Evolutionary conservation across 495 filamentous ascomycete genomes (phyloP).

Genomic region (Penicillium roqueforti): DNA sequence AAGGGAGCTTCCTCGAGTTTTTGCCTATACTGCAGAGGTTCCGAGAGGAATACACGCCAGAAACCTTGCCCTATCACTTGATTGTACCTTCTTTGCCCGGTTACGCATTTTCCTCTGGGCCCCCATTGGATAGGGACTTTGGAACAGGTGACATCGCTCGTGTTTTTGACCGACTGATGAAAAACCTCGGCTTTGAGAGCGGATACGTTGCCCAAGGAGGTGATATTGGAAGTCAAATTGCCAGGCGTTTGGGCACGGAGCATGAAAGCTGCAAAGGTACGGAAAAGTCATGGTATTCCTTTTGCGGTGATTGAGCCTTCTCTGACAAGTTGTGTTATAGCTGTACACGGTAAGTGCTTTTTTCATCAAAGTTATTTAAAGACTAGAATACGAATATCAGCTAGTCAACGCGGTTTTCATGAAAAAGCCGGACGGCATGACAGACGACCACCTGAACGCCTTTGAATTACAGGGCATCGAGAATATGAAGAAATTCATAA

Average conservation of each 20-base stretch:
- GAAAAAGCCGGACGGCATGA: constrained; percentile 55
- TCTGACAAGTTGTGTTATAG: constrained; percentile 17
- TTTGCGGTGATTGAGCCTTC: neutral
- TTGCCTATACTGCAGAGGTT: constrained; percentile 45
- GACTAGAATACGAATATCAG: constrained; percentile 1
- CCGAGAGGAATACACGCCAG: constrained; percentile 47
- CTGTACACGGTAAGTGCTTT: constrained; percentile 31
- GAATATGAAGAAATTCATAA: constrained; percentile 30
- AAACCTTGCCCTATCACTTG: constrained; percentile 59
- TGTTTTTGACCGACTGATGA: constrained; percentile 57
- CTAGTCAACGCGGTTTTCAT: constrained; percentile 40
- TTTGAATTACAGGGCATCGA: constrained; percentile 34
- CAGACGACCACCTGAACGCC: constrained; percentile 40
- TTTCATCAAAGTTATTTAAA: neutral
- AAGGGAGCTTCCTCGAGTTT: constrained; percentile 56
- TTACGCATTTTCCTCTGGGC: constrained; percentile 54
- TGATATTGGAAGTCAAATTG: constrained; percentile 57
- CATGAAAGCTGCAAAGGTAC: constrained; percentile 45
- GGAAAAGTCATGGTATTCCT: neutral
- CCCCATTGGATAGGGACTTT: constrained; percentile 49
- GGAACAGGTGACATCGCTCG: constrained; percentile 36
- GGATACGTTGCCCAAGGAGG: constrained; percentile 66
- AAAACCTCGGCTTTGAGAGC: constrained; percentile 51
- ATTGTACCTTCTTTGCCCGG: constrained; percentile 63
- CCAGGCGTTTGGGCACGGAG: constrained; percentile 38